Percentiles rank a stretch among this genome's conserved stretches.
phyloP scores from a whole-genome alignment of 495 filamentous ascomycete genomes.

The Penicillium samsonianum region DNA sequence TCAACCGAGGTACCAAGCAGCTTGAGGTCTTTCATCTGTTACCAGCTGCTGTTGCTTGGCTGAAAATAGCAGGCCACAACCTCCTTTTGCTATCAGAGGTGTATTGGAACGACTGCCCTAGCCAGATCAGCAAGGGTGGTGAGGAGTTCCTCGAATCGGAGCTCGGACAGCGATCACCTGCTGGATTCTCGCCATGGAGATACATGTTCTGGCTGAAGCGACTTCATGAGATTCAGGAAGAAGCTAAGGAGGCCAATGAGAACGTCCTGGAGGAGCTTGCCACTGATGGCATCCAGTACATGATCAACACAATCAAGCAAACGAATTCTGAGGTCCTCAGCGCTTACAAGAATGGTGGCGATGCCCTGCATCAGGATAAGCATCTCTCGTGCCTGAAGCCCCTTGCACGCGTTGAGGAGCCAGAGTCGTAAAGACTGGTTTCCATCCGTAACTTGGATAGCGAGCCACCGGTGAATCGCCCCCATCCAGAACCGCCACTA shows the following conservation, averaged over 20 bases:
- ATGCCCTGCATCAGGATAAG: slow-evolving; percentile 23
- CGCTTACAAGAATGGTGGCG: slow-evolving; percentile 19
- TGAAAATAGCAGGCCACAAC: slow-evolving; percentile 14
- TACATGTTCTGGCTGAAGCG: slow-evolving; percentile 27
- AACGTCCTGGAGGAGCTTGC: slow-evolving; percentile 14
- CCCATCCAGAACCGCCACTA: too few relatives aligned
- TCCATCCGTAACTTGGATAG: too few relatives aligned
- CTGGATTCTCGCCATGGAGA: slow-evolving; percentile 20
- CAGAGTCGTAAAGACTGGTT: background rate
- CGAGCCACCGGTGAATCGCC: too few relatives aligned
- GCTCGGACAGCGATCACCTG: slow-evolving; percentile 17
- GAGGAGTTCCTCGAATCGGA: slow-evolving; percentile 19
- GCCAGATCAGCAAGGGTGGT: slow-evolving; percentile 15
- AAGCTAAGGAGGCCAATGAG: slow-evolving; percentile 21
- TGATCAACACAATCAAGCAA: slow-evolving; percentile 17
- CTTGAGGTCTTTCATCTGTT: slow-evolving; percentile 23
- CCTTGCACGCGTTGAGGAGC: background rate
- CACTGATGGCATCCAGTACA: slow-evolving; percentile 16
- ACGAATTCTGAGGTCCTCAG: slow-evolving; percentile 18
- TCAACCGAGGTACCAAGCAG: slow-evolving; percentile 4
- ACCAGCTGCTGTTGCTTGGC: slow-evolving; percentile 22
- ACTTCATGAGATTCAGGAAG: slow-evolving; percentile 24
- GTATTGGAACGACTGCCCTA: slow-evolving; percentile 25
- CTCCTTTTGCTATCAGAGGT: slow-evolving; percentile 19
- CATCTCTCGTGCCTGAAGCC: slow-evolving; percentile 13